Conservation (phyloP, 2,329 filamentous ascomycete species). For the Claviceps arundinis region DNA sequence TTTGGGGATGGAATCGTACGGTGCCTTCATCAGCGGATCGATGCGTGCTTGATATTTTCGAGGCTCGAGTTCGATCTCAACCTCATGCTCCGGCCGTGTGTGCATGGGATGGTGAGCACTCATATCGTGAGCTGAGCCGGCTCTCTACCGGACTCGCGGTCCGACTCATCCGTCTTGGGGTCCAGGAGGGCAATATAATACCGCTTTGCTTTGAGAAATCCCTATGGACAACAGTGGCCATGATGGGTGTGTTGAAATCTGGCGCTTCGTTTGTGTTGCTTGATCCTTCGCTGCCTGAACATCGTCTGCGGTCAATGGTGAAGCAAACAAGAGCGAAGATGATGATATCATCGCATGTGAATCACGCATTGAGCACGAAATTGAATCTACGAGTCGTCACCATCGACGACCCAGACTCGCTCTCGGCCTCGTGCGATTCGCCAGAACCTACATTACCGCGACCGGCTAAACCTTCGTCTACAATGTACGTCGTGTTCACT, state of each 20-base stretch:
- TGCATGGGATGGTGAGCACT: constrained; percentile 36
- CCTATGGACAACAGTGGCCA: constrained; percentile 29
- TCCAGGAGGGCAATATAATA: constrained; percentile 26
- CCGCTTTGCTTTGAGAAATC: constrained; percentile 39
- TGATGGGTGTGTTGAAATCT: constrained; percentile 35
- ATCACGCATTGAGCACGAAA: neutral
- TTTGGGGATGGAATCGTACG: constrained; percentile 33
- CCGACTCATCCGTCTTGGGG: constrained; percentile 24
- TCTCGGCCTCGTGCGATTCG: neutral
- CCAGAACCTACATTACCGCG: neutral
- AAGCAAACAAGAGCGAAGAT: constrained; percentile 17
- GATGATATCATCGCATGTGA: neutral
- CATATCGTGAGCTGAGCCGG: constrained; percentile 30
- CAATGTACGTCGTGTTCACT: neutral
- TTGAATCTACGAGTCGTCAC: neutral
- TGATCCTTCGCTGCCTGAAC: constrained; percentile 32
- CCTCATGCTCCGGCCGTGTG: constrained; percentile 30
- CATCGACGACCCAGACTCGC: neutral
- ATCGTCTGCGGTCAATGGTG: constrained; percentile 30
- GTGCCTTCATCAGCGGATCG: constrained; percentile 25
- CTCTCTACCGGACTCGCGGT: constrained; percentile 28
- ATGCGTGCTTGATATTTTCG: constrained; percentile 35
- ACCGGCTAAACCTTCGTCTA: neutral
- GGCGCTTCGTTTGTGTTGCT: constrained; percentile 33
- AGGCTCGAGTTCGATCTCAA: constrained; percentile 21